Conservation (phyloP, 805 yeast species). For the Metschnikowia koreensis region DNA sequence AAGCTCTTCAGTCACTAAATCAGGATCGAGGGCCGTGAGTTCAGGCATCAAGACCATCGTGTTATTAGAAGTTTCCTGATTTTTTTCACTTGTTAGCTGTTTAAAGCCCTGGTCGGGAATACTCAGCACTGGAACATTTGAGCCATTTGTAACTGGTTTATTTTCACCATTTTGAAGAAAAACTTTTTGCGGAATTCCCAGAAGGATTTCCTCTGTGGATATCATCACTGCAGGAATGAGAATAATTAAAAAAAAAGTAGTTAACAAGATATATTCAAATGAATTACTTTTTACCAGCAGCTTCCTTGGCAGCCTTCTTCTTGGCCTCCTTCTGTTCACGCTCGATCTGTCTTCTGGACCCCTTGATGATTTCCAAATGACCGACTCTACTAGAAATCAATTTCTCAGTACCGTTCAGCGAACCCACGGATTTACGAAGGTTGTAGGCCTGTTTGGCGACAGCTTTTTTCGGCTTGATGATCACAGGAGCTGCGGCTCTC, state of each 20-base stretch:
- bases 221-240: background rate
- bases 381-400: constrained; percentile 88
- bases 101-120: background rate
- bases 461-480: constrained; percentile 64
- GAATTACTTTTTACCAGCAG: constrained; percentile 8
- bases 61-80: background rate
- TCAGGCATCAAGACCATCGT: constrained; percentile 20
- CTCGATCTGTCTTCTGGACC: constrained; percentile 82
- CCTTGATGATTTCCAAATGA: constrained; percentile 86
- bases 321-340: constrained; percentile 47
- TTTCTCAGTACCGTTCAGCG: constrained; percentile 61
- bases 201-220: constrained; percentile 5
- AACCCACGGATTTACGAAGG: constrained; percentile 47
- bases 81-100: background rate
- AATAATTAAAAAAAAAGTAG: background rate
- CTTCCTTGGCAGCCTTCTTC: constrained; percentile 22
- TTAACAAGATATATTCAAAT: background rate
- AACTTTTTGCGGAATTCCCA: constrained; percentile 10
- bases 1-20: constrained; percentile 18
- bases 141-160: background rate
- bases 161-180: background rate
- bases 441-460: constrained; percentile 47
- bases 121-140: background rate
- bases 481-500: constrained; percentile 69
- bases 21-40: constrained; percentile 28